Conservation (phyloP, 306 rosid species). For the Oemleria cerasiformis region DNA sequence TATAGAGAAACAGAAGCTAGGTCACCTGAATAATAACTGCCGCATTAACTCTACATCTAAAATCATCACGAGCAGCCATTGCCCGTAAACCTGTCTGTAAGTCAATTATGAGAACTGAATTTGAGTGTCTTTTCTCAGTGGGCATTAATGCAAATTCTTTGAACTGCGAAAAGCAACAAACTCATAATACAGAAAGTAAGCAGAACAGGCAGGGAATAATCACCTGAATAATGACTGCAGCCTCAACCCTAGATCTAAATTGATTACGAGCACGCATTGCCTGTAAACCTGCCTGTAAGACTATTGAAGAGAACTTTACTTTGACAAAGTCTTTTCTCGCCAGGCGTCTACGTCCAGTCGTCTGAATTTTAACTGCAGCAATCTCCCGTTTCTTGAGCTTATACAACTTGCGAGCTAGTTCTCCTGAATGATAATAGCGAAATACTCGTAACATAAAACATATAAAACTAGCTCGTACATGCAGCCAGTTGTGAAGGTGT, state of each 20-base stretch:
- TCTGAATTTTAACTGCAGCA: conserved; percentile 70
- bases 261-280: conserved; percentile 45
- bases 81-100: conserved; percentile 64
- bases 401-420: conserved; percentile 55
- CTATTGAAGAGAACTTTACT: conserved; percentile 35
- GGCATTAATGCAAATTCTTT: conserved; percentile 32
- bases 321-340: conserved; percentile 48
- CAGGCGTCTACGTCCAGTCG: conserved; percentile 40
- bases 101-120: conserved; percentile 35
- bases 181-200: not conserved
- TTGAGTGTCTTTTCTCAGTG: not conserved
- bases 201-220: conserved; percentile 24
- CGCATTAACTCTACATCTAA: conserved; percentile 44
- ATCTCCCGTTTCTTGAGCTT: conserved; percentile 43
- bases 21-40: conserved; percentile 62
- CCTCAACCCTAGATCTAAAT: conserved; percentile 40
- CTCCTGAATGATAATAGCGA: conserved; percentile 47
- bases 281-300: conserved; percentile 63
- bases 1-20: conserved; percentile 21
- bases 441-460: conserved; percentile 12
- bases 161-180: conserved; percentile 22
- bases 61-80: conserved; percentile 47
- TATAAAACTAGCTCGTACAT: not conserved
- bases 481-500: not conserved
- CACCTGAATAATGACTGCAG: conserved; percentile 67